Evolutionary conservation across 2,329 filamentous ascomycete genomes (phyloP), one percentile per base, ranked within the genome.

Genomic region (Paecilomyces dactylethromorphus): DNA sequence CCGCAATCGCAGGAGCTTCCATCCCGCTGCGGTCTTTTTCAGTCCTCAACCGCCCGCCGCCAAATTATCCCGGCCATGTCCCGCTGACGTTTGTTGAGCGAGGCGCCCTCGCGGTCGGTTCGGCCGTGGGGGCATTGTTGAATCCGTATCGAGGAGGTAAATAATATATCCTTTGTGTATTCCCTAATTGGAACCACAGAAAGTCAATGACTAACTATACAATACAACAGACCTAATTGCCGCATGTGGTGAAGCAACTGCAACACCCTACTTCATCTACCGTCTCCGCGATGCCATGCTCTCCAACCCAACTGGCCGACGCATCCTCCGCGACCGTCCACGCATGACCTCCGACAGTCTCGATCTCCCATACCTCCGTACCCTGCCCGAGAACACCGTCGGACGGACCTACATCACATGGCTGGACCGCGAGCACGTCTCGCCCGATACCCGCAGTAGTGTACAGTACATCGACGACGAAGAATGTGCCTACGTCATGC

Each of bases 401-500:
- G 94, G 94, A 24, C 84, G 85, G 53, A 87, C 88, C 55, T 99
- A 97, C 76, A 90, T 87, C 8, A 82, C 81, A 56, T 99, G 94
- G 93, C 82, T 97, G n/a, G 92, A 97, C 75, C 85, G 90, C 53
- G 94, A 99, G 75, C 90, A 91, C 61, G 93, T 99, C 13, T 90
- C 90, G 8, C 94, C 94, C 0, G 94, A 99, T 74, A 96, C 93
- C 6, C 86, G 94, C 53, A 81, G 88, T 49, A 73, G 76, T 1
- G 94, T 99, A 49, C 86, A 90, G 56, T 97, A 96, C 78, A 92
- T 99, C 62, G 92, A 97, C 74, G 88, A 97, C 71, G 87, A 89
- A 66, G 94, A 99, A 76, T 96, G 92, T 73, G 94, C 94, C 35
- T 99, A 97, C 78, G 94, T 97, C 18, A 95, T 99, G 90, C 94